Percentiles rank a stretch among this genome's conserved stretches.
Evolutionary conservation across 2,329 filamentous ascomycete genomes (phyloP).

Genomic region (Verticillium longisporum): DNA sequence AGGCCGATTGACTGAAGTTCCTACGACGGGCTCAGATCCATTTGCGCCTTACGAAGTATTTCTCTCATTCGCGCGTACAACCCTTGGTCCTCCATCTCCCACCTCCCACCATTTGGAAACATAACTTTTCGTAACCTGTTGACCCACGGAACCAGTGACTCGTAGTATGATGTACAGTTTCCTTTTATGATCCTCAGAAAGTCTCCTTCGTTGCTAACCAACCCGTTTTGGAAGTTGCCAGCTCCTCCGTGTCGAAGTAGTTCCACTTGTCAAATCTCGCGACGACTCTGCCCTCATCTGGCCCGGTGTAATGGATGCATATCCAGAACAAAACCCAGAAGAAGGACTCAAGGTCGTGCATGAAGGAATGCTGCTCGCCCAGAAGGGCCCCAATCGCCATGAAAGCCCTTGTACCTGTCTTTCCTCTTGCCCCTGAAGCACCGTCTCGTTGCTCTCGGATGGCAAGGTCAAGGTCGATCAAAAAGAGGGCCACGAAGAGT

Average conservation of each 20-base stretch:
- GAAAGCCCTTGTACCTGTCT: constrained; percentile 36
- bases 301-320: constrained; percentile 30
- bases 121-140: not conserved
- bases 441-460: constrained; percentile 23
- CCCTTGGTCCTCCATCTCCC: not conserved
- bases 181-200: not conserved
- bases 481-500: constrained; percentile 27
- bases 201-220: not conserved
- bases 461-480: constrained; percentile 33
- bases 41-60: too few relatives aligned
- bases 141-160: not conserved
- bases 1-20: too few relatives aligned
- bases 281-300: constrained; percentile 7
- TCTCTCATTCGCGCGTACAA: not conserved
- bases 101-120: not conserved
- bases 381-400: constrained; percentile 37
- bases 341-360: constrained; percentile 41
- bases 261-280: constrained; percentile 12
- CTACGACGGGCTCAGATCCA: too few relatives aligned
- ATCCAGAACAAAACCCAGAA: constrained; percentile 42
- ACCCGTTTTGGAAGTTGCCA: not conserved
- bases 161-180: not conserved
- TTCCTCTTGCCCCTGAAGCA: constrained; percentile 29
- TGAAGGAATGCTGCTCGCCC: constrained; percentile 34
- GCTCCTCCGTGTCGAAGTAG: not conserved